Evolutionary conservation across 352 stramenopile species (phyloP).

Genomic region (Stramenopiles sp.): DNA sequence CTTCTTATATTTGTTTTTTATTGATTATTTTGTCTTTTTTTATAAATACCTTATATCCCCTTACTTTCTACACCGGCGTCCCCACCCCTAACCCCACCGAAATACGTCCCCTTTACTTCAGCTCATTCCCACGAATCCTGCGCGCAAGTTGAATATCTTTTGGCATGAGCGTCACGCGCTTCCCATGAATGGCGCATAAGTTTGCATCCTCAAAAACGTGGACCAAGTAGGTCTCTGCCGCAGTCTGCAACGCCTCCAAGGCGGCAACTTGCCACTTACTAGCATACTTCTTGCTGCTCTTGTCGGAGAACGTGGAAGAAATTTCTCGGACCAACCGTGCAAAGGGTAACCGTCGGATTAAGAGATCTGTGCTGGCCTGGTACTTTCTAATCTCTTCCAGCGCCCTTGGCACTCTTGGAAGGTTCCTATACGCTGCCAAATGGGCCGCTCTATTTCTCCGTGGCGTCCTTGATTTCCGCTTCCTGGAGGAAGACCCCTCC

Average conservation of each 20-base stretch:
- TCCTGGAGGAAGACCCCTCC: no score
- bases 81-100: no score
- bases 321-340: constrained; percentile 78
- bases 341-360: constrained; percentile 89
- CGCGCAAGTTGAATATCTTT: constrained; percentile 81
- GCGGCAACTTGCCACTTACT: constrained; percentile 82
- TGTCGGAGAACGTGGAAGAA: constrained; percentile 66
- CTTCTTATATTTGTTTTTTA: no score
- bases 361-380: constrained; percentile 79
- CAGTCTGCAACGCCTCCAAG: constrained; percentile 72
- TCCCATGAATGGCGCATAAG: constrained; percentile 82
- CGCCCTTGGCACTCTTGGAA: no score
- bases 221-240: constrained; percentile 78
- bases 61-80: no score
- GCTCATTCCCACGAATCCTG: constrained; percentile 54
- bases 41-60: no score
- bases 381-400: constrained; percentile 86
- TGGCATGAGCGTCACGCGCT: constrained; percentile 81
- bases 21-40: no score
- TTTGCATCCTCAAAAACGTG: constrained; percentile 88
- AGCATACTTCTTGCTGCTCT: no score
- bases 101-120: no score
- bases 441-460: no score
- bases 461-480: no score
- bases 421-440: no score